Conservation (phyloP, 2,329 filamentous ascomycete species). For the Hymenoscyphus fraxineus region DNA sequence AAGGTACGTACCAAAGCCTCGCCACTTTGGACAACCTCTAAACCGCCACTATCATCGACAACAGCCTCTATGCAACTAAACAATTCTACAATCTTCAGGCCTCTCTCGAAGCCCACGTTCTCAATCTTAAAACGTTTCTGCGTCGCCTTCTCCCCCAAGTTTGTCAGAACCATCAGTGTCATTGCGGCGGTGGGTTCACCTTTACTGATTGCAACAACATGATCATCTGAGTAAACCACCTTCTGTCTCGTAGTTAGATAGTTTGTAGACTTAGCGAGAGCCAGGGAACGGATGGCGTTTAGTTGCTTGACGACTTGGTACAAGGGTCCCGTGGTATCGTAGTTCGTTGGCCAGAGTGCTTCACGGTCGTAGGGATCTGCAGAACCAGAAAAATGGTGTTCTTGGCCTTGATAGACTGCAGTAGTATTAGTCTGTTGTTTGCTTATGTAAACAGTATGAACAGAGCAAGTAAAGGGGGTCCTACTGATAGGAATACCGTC, state of each 20-base stretch:
- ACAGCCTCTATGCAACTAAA: conserved; percentile 14
- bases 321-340: conserved; percentile 36
- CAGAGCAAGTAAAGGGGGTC: no score
- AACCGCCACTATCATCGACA: conserved; percentile 8
- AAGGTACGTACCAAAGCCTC: background rate
- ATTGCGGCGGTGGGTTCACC: conserved; percentile 14
- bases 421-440: background rate
- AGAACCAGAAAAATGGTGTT: conserved; percentile 44
- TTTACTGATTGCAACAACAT: conserved; percentile 20
- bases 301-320: conserved; percentile 37
- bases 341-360: conserved; percentile 41
- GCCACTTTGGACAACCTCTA: conserved; percentile 1
- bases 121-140: conserved; percentile 10
- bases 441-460: background rate
- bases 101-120: conserved; percentile 12
- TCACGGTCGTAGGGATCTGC: conserved; percentile 41
- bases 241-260: conserved; percentile 16
- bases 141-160: conserved; percentile 32
- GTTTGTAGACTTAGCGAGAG: conserved; percentile 8
- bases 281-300: conserved; percentile 20
- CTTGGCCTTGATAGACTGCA: conserved; percentile 49
- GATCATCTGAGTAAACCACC: conserved; percentile 16
- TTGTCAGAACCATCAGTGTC: conserved; percentile 36
- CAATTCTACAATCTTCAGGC: conserved; percentile 14
- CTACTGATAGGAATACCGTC: conserved; percentile 46